Conservation (phyloP, 2,329 filamentous ascomycete genomes). For the Trichoderma endophyticum region DNA sequence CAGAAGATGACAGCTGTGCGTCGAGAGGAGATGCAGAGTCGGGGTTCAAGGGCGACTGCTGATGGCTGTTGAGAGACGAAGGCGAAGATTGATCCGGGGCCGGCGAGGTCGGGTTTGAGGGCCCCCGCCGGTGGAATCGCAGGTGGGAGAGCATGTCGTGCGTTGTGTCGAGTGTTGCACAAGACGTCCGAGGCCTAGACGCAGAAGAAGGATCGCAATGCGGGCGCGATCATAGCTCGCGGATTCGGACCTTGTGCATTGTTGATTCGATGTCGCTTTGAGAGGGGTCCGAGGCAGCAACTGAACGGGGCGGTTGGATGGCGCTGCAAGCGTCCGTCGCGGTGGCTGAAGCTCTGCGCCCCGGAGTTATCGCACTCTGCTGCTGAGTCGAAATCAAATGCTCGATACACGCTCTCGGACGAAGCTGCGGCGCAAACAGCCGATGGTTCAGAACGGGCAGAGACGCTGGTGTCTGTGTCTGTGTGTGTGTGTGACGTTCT, state of each 20-base stretch:
- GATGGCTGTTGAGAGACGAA: conserved; percentile 37
- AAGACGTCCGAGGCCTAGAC: conserved; percentile 5
- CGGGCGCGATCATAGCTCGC: conserved; percentile 17
- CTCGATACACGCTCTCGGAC: not conserved
- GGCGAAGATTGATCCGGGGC: conserved; percentile 44
- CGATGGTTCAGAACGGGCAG: not conserved
- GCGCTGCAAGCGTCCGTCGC: not conserved
- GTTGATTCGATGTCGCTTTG: not conserved
- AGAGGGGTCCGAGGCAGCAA: not conserved
- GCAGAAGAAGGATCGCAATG: conserved; percentile 4
- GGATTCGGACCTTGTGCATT: conserved; percentile 13
- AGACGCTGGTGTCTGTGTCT: not conserved
- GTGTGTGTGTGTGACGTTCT: conserved; percentile 10
- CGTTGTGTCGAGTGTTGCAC: conserved; percentile 11
- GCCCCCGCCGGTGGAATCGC: conserved; percentile 56
- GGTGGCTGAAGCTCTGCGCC: not conserved
- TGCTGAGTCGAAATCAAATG: not conserved
- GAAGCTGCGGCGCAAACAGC: not conserved
- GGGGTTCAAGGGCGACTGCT: conserved; percentile 41
- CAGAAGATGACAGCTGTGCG: conserved; percentile 34
- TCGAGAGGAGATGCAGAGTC: conserved; percentile 39
- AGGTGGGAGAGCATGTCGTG: conserved; percentile 51
- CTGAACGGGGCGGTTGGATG: not conserved
- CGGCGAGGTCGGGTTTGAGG: conserved; percentile 55
- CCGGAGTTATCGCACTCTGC: not conserved